Evolutionary conservation across 441 rosid genomes (phyloP).

Genomic region (Viola pubescens): DNA sequence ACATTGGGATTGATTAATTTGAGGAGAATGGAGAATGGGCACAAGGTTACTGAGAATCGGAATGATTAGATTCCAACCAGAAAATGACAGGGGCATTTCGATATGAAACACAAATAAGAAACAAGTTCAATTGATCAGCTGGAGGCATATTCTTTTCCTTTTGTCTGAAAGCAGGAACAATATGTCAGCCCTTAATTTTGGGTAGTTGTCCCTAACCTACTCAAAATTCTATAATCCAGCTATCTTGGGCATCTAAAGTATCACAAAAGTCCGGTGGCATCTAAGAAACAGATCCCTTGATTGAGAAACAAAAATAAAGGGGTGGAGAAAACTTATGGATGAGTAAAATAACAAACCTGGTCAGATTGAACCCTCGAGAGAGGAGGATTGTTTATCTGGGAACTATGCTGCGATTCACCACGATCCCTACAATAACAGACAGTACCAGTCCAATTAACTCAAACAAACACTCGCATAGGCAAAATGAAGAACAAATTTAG

Average conservation of each 20-base stretch:
- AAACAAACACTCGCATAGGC: conserved; percentile 4
- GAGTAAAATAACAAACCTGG: conserved; percentile 36
- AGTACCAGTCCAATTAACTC: neutral
- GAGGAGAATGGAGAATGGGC: neutral
- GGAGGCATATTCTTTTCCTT: neutral
- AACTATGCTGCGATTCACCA: conserved; percentile 27
- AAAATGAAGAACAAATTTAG: neutral
- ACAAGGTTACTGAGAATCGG: neutral
- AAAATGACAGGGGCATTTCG: neutral
- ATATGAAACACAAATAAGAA: neutral
- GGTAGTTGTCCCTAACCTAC: neutral
- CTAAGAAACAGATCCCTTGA: no score
- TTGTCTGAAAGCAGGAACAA: neutral
- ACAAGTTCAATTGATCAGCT: neutral
- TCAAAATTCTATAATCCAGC: neutral
- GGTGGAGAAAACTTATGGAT: no score
- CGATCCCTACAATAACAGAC: conserved; percentile 25
- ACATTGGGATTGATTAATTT: neutral
- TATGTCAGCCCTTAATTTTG: no score
- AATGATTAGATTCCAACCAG: neutral
- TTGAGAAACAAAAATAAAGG: no score
- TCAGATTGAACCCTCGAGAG: conserved; percentile 55
- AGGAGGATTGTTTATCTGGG: conserved; percentile 28
- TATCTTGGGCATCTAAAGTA: neutral
- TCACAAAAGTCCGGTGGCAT: neutral